A percentile compares a stretch with the other conserved stretches of the same genome.
Evolutionary conservation across 2,329 filamentous ascomycete species (phyloP).

Genomic region (Dothistroma septosporum): DNA sequence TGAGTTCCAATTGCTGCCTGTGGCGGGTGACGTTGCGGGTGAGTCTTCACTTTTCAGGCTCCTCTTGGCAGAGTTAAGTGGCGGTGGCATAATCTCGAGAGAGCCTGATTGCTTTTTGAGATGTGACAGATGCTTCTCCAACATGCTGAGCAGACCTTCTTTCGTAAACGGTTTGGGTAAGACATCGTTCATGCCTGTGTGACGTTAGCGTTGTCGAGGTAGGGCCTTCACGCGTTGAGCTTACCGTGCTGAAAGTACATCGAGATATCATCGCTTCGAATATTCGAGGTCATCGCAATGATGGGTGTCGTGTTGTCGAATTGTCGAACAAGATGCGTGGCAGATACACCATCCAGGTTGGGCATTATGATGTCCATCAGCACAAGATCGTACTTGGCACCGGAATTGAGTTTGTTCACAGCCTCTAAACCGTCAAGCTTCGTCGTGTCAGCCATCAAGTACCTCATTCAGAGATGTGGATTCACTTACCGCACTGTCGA

Average conservation of each 20-base stretch:
- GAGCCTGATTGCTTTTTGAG: conserved; percentile 58
- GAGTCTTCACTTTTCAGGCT: conserved; percentile 61
- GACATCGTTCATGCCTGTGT: conserved; percentile 89
- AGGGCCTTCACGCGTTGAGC: conserved; percentile 28
- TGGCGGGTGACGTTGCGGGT: conserved; percentile 58
- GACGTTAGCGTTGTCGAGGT: conserved; percentile 4
- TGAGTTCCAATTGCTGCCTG: conserved; percentile 61
- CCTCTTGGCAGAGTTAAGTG: conserved; percentile 51
- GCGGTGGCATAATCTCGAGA: conserved; percentile 48
- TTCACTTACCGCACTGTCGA: conserved; percentile 58
- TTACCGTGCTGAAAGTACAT: conserved; percentile 96
- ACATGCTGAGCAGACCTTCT: conserved; percentile 70
- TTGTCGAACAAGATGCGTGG: conserved; percentile 87
- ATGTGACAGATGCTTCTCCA: conserved; percentile 84
- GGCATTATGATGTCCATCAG: conserved; percentile 82
- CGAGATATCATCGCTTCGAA: conserved; percentile 90
- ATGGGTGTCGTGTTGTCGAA: conserved; percentile 79
- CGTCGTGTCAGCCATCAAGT: conserved; percentile 29
- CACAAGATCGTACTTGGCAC: conserved; percentile 60
- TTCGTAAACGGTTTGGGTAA: conserved; percentile 94
- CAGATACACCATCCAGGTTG: conserved; percentile 87
- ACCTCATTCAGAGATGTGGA: conserved; percentile 3
- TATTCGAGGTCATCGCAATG: conserved; percentile 98
- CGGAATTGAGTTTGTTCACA: conserved; percentile 73
- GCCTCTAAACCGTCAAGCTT: conserved; percentile 85